A percentile compares a stretch with the other conserved stretches of the same genome.
phyloP scores from a whole-genome alignment of 768 basidiomycete genomes.

The Mycena sanguinolenta region DNA sequence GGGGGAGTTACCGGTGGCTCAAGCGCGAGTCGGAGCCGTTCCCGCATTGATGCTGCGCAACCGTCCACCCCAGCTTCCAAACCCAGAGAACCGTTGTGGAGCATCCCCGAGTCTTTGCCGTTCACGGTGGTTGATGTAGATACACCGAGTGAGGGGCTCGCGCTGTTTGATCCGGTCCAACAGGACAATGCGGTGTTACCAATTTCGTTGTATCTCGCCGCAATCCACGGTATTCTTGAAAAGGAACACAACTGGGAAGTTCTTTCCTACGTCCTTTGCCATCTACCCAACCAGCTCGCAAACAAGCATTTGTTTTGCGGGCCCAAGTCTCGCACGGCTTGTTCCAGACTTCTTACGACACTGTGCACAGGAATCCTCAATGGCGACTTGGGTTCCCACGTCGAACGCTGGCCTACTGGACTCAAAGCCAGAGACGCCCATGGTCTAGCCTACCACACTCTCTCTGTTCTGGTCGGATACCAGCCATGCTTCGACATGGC shows the following conservation, averaged over 20 bases:
- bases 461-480: conserved; percentile 92
- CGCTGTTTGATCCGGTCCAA: conserved; percentile 71
- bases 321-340: conserved; percentile 75
- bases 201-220: conserved; percentile 78
- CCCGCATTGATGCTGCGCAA: conserved; percentile 55
- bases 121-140: conserved; percentile 69
- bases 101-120: conserved; percentile 73
- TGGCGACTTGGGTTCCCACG: conserved; percentile 66
- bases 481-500: conserved; percentile 79
- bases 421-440: conserved; percentile 87
- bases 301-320: conserved; percentile 99
- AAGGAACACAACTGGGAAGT: conserved; percentile 92
- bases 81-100: conserved; percentile 70
- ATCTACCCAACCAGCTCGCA: conserved; percentile 89
- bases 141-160: conserved; percentile 75
- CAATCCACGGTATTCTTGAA: conserved; percentile 75
- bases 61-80: conserved; percentile 48
- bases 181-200: conserved; percentile 68
- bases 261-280: conserved; percentile 90
- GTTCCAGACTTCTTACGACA: conserved; percentile 72
- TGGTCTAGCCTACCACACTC: conserved; percentile 87
- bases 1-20: conserved; percentile 60
- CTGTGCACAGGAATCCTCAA: conserved; percentile 77
- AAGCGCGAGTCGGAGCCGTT: conserved; percentile 71
- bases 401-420: conserved; percentile 71